Evolutionary conservation across 169 alveolate genomes (phyloP).

Genomic region (Plasmodium billcollinsi): DNA sequence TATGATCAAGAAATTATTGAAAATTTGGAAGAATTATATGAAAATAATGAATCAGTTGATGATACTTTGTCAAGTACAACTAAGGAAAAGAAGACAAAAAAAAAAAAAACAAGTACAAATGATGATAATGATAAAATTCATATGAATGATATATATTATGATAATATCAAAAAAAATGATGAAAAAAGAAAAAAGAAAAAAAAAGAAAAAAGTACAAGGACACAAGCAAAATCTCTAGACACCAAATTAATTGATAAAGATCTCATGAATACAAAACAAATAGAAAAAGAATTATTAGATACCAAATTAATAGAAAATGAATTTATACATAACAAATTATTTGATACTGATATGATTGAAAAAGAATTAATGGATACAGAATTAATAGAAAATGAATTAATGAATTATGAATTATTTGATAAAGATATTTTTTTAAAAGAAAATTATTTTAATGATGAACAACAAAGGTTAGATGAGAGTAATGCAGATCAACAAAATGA

Average conservation of each 20-base stretch:
- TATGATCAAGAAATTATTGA: constrained; percentile 25
- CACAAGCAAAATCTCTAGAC: neutral
- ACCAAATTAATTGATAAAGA: constrained; percentile 16
- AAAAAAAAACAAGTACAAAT: neutral
- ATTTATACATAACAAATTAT: constrained; percentile 23
- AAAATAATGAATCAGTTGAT: constrained; percentile 13
- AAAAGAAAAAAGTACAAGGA: neutral
- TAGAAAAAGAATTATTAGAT: constrained; percentile 20
- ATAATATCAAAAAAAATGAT: neutral
- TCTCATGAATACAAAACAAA: constrained; percentile 13
- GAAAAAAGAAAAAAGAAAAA: neutral
- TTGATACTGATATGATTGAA: constrained; percentile 48
- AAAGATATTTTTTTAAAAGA: constrained; percentile 9
- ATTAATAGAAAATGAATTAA: constrained; percentile 44
- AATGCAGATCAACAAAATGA: too few species aligned
- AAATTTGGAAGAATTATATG: constrained; percentile 43
- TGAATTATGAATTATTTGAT: constrained; percentile 29
- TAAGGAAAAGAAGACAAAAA: neutral
- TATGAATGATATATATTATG: too few species aligned
- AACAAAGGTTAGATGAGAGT: too few species aligned
- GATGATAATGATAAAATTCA: too few species aligned
- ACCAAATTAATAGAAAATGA: constrained; percentile 28
- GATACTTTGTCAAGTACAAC: neutral
- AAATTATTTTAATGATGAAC: constrained; percentile 19
- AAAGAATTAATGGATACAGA: constrained; percentile 60